Base-by-base conservation (phyloP, 345 rosid genomes). In the Melastoma malabathricum region DNA sequence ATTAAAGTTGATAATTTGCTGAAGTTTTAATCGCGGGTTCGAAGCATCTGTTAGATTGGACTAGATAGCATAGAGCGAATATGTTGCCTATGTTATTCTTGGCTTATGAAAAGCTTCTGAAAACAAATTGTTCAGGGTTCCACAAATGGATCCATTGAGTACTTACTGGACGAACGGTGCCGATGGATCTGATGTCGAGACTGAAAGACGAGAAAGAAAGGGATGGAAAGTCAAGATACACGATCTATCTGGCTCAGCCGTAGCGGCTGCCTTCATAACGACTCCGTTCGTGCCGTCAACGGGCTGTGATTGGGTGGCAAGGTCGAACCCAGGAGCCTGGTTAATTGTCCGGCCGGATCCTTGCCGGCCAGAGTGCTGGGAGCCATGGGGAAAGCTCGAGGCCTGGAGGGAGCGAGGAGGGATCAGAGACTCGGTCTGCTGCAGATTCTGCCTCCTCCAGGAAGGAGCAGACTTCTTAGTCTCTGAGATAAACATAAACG, bases 151-250 rank as follows among this genome's bases (percentile, higher is more conserved):
- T 64, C 85, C 76, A 3, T 70, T 87, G 63, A 76, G 72, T 51
- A 61, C 68, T 18, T 79, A 77, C 62, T 82, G 87, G 84, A 72
- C 84, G 50, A 68, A 73, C 62, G 64, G 77, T 27, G 59, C 62
- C 0, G 80, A 82, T 46, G 71, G 75, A 52, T 56, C 59, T 0
- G 86, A 79, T 55, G 47, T 81, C 23, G 94, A 80, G 62, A 64
- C 65, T 1, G 90, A 83, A 62, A 73, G 95, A 67, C 79, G 94
- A 54, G 97, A 89, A 66, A 77, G 97, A 51, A 89, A 83, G 64
- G 94, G 97, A 49, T 89, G 97, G 97, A 89, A 86, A 68, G 97
- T 89, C 84, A 86, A 81, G 78, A 86, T 89, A 68, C 97, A 89
- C 0, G 94, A 89, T 69, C 93, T 86, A 63, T 89, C 94, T 46